phyloP scores from a whole-genome alignment of 305 asterid genomes.

The Solanum hybrid region DNA sequence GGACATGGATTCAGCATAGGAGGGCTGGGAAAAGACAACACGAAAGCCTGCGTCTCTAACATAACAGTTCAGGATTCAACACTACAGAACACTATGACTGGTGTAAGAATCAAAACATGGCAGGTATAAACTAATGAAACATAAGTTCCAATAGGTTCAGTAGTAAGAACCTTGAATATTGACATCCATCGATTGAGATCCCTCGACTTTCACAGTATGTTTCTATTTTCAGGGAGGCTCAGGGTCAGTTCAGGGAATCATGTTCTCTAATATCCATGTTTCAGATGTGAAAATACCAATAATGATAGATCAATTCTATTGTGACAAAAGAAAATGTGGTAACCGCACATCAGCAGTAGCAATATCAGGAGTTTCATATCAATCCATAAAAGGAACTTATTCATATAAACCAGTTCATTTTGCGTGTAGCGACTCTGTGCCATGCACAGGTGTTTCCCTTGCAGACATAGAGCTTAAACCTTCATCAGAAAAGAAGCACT shows the following conservation, averaged over 20 bases:
- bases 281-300: slow-evolving; percentile 69
- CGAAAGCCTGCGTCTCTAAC: slow-evolving; percentile 88
- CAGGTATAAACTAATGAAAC: slow-evolving; percentile 34
- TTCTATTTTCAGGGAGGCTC: slow-evolving; percentile 54
- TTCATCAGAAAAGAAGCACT: slow-evolving; percentile 32
- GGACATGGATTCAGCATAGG: slow-evolving; percentile 98
- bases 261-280: slow-evolving; percentile 62
- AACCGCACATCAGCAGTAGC: slow-evolving; percentile 70
- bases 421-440: slow-evolving; percentile 66
- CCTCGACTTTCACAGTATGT: neutral
- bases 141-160: neutral
- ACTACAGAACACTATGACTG: slow-evolving; percentile 70
- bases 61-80: slow-evolving; percentile 62
- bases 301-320: slow-evolving; percentile 72
- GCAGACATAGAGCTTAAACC: slow-evolving; percentile 49
- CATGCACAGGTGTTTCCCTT: slow-evolving; percentile 63
- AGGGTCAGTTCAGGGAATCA: slow-evolving; percentile 54
- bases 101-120: slow-evolving; percentile 90
- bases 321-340: slow-evolving; percentile 51
- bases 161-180: no score
- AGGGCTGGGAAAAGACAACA: slow-evolving; percentile 68
- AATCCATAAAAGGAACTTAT: slow-evolving; percentile 64
- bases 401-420: slow-evolving; percentile 64
- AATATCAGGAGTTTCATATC: slow-evolving; percentile 63
- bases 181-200: neutral